Conservation (phyloP, 2,329 filamentous ascomycete genomes). For the Plenodomus tracheiphilus region DNA sequence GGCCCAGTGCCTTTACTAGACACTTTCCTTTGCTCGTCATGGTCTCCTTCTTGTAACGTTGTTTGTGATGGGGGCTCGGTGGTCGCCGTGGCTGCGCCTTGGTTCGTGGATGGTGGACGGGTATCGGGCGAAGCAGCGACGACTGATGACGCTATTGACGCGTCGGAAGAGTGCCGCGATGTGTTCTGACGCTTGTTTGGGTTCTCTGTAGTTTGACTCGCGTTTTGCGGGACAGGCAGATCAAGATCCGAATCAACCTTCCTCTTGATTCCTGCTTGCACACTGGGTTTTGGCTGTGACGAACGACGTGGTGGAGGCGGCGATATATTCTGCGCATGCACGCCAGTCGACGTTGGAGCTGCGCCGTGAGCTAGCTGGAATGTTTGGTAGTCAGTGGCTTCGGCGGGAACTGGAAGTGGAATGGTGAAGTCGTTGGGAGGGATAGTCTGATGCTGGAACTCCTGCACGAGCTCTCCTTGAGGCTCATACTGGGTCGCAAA, state of each 20-base stretch:
- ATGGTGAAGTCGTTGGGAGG: constrained; percentile 45
- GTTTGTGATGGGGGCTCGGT: constrained; percentile 18
- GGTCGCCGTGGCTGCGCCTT: constrained; percentile 15
- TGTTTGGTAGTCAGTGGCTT: constrained; percentile 23
- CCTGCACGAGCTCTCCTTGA: constrained; percentile 50
- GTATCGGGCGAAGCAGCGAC: constrained; percentile 17
- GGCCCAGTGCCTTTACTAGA: constrained; percentile 38
- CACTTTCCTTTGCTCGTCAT: constrained; percentile 27
- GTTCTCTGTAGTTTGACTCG: constrained; percentile 19
- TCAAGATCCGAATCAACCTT: constrained; percentile 40
- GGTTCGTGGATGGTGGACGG: constrained; percentile 25
- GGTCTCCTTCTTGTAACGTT: constrained; percentile 14
- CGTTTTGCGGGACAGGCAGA: constrained; percentile 29
- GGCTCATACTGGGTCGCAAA: constrained; percentile 48
- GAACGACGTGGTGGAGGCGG: constrained; percentile 24
- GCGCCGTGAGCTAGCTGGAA: constrained; percentile 19
- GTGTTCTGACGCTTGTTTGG: constrained; percentile 39
- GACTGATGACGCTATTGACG: constrained; percentile 30
- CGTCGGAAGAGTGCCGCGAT: constrained; percentile 38
- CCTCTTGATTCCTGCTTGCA: constrained; percentile 42
- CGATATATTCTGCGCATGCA: constrained; percentile 31
- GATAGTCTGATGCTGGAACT: constrained; percentile 34
- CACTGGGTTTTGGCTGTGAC: constrained; percentile 19
- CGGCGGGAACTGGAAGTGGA: constrained; percentile 29
- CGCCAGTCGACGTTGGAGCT: constrained; percentile 10